Percentiles rank a stretch among this genome's conserved stretches.
These are phyloP conservation scores for Heliocybe sulcata DNA, from an alignment of 1,284 basidiomycete species.

Conservation along the genomic window DNA sequence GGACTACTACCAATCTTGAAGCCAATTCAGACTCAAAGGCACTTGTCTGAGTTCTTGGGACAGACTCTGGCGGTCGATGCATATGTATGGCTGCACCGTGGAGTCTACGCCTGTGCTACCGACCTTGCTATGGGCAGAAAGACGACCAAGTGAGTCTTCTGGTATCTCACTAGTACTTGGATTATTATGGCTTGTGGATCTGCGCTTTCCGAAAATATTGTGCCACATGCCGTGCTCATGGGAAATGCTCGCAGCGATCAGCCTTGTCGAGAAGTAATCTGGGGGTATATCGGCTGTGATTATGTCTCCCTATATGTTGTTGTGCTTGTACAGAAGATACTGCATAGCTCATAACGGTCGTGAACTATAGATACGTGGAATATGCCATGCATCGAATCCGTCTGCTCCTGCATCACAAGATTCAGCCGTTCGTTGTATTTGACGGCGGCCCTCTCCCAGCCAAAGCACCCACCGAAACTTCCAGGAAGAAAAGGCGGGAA, in stretches of 20 bases:
- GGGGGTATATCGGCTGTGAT: too few relatives aligned
- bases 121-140: slow-evolving; percentile 82
- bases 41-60: slow-evolving; percentile 78
- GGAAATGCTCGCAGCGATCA: too few relatives aligned
- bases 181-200: too few relatives aligned
- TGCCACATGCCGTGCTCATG: too few relatives aligned
- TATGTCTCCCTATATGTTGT: background rate
- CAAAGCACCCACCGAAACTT: slow-evolving; percentile 86
- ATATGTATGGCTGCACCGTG: slow-evolving; percentile 98
- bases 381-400: slow-evolving; percentile 93
- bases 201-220: too few relatives aligned
- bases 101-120: slow-evolving; percentile 86
- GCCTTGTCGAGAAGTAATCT: too few relatives aligned
- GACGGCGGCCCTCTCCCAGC: slow-evolving; percentile 95
- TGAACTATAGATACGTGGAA: slow-evolving; percentile 74
- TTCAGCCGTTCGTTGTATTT: slow-evolving; percentile 91
- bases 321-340: background rate
- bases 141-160: slow-evolving; percentile 67
- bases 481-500: slow-evolving; percentile 66
- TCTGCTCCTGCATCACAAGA: slow-evolving; percentile 78
- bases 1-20: slow-evolving; percentile 93
- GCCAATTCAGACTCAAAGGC: slow-evolving; percentile 75
- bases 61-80: slow-evolving; percentile 82
- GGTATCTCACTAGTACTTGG: too few relatives aligned
- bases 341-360: background rate